Evolutionary conservation across 1,139 yeast genomes (phyloP), one percentile per base, ranked within the genome.

Genomic region (Scheffersomyces stambukii): DNA sequence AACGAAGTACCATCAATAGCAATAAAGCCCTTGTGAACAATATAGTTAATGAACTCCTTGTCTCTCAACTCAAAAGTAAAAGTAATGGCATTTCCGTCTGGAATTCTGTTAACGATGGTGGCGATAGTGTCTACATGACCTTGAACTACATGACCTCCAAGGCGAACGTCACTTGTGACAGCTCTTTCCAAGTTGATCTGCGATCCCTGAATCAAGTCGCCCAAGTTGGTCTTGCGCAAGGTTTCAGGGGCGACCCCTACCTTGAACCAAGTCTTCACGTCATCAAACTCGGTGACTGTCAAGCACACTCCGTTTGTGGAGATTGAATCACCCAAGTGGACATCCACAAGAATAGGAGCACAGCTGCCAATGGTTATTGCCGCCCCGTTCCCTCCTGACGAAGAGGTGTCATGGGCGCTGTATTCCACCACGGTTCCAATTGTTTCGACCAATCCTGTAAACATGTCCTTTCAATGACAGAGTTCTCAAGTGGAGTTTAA

Each of bases 101-200:
- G 59, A 6, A 41, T 57, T 19, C 60, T 66, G 2, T 57, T 53
- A 1, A 71, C 70, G 21, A 93, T 82, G 18, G 59, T 57, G 4
- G 96, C 96, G 17, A 81, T 69, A 0, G 96, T 85, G 51, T 91
- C 98, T 19, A 93, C 89, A 60, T 91, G 99, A 9, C 98, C 99
- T 48, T 91, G 98, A 2, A 91, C 98, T 38, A 89, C 77, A 57
- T 91, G 99, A 1, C 99, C 98, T 16, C 99, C 98, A 48, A 89
- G 76, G 39, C 98, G 68, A 8, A 81, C 88, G 30, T 84, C 88
- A 70, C 84, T 43, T 49, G 73, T 36, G 18, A 91, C 88, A 0
- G 98, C 98, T 38, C 98, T 70, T 57, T 91, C 99, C 43, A 91
- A 65, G 50, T 93, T 89, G 21, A 91, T 95, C 38, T 68, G 66